These are phyloP conservation scores for Halenospora varia DNA, from an alignment of 495 filamentous ascomycete genomes.

Conservation along the genomic window DNA sequence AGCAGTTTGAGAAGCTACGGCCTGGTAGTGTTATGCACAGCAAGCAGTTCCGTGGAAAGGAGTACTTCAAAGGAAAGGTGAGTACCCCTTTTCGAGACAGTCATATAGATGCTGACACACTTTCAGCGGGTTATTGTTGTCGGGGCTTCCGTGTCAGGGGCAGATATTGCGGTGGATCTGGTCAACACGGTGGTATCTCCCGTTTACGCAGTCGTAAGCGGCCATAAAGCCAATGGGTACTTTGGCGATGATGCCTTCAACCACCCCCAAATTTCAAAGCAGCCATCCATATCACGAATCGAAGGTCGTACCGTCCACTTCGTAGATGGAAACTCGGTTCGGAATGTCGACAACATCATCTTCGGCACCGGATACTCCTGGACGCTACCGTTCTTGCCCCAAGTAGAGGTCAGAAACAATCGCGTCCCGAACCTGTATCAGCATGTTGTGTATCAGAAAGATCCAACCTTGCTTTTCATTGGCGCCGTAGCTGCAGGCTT, in stretches of 20 bases:
- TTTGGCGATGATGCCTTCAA: constrained; percentile 36
- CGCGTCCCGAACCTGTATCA: constrained; percentile 52
- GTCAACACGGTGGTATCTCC: constrained; percentile 29
- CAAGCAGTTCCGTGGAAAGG: constrained; percentile 37
- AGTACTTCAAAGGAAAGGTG: constrained; percentile 38
- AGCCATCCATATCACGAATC: constrained; percentile 34
- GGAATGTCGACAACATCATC: constrained; percentile 50
- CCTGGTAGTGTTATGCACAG: constrained; percentile 71
- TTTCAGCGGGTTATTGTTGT: constrained; percentile 51
- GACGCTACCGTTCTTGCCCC: constrained; percentile 50
- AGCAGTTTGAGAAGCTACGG: constrained; percentile 50
- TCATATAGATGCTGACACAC: constrained; percentile 29
- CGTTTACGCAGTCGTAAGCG: constrained; percentile 30
- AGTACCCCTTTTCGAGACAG: constrained; percentile 23
- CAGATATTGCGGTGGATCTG: constrained; percentile 57
- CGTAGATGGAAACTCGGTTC: constrained; percentile 42
- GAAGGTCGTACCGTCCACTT: constrained; percentile 39
- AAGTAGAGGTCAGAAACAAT: constrained; percentile 46
- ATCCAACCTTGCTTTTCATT: constrained; percentile 32
- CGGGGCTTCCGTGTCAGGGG: constrained; percentile 71
- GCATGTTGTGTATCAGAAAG: constrained; percentile 49
- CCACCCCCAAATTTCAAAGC: constrained; percentile 39
- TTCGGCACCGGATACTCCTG: constrained; percentile 56
- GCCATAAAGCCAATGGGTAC: constrained; percentile 5
- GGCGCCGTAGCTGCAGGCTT: constrained; percentile 31